Evolutionary conservation across 2,329 filamentous ascomycete genomes (phyloP).

Genomic region (Dothistroma pini): DNA sequence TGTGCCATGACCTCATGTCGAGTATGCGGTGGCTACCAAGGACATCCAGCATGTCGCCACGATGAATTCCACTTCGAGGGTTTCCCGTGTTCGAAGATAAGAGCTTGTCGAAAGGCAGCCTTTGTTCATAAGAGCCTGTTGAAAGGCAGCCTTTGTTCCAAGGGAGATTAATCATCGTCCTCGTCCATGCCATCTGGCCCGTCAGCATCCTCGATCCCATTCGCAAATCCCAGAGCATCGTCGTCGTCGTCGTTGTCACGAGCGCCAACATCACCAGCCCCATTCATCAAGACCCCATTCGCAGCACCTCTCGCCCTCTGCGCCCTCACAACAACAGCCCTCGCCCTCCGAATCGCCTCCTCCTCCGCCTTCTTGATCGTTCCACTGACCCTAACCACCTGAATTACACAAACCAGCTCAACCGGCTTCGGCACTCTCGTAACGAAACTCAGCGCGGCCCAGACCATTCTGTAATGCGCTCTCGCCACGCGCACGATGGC

Average conservation of each 20-base stretch:
- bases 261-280: neutral
- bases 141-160: neutral
- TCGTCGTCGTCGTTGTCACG: conserved; percentile 26
- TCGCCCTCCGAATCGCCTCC: conserved; percentile 77
- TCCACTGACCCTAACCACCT: conserved; percentile 81
- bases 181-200: conserved; percentile 46
- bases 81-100: no score
- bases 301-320: conserved; percentile 42
- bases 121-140: neutral
- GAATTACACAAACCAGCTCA: conserved; percentile 69
- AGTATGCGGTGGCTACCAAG: no score
- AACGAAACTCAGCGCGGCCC: conserved; percentile 83
- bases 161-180: conserved; percentile 8
- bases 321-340: conserved; percentile 65
- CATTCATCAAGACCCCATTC: neutral
- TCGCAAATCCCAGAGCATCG: conserved; percentile 43
- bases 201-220: conserved; percentile 45
- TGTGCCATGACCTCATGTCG: no score
- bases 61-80: no score
- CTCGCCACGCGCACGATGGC: conserved; percentile 84
- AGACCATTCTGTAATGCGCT: conserved; percentile 79
- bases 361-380: conserved; percentile 92
- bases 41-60: no score
- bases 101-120: no score
- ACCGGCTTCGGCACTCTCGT: conserved; percentile 60